Evolutionary conservation across 192 early-diverging fungal genomes (phyloP).

Genomic region (Coemansia umbellata): DNA sequence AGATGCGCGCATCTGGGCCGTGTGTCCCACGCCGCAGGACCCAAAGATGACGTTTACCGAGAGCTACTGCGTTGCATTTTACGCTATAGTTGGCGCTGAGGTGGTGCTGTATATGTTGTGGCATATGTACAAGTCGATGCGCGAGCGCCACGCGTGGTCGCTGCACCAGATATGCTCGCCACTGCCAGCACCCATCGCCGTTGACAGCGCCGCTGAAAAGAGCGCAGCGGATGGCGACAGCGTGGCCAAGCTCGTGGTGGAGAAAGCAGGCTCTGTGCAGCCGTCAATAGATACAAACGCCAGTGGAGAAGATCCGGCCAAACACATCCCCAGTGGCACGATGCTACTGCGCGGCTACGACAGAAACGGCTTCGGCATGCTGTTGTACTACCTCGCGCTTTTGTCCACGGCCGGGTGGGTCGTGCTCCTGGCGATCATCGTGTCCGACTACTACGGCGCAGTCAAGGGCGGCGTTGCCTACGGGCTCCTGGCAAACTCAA

Average conservation of each 20-base stretch:
- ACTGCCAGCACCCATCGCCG: neutral
- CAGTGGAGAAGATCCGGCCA: neutral
- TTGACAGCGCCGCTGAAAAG: neutral
- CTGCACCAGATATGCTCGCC: slow-evolving; percentile 25
- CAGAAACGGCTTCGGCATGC: slow-evolving; percentile 52
- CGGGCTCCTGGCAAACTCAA: slow-evolving; percentile 59
- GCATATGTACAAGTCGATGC: slow-evolving; percentile 52
- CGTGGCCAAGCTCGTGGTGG: neutral
- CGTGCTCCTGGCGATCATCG: slow-evolving; percentile 61
- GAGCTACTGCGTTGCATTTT: slow-evolving; percentile 56
- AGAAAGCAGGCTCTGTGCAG: neutral
- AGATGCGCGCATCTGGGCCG: slow-evolving; percentile 36
- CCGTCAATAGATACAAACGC: neutral
- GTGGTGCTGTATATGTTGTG: slow-evolving; percentile 48
- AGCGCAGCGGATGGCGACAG: neutral
- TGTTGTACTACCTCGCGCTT: slow-evolving; percentile 51
- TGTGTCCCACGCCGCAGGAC: slow-evolving; percentile 50
- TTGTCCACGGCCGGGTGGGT: slow-evolving; percentile 61
- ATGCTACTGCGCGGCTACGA: slow-evolving; percentile 65
- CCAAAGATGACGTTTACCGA: slow-evolving; percentile 51
- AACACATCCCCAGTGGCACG: slow-evolving; percentile 18
- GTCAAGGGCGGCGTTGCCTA: slow-evolving; percentile 52
- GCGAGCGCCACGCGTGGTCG: slow-evolving; percentile 13
- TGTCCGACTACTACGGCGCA: slow-evolving; percentile 74
- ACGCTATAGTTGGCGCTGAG: slow-evolving; percentile 47